Percentiles rank a stretch among this genome's conserved stretches.
Conservation (phyloP, 345 rosid species). For the Rhizophora apiculata region DNA sequence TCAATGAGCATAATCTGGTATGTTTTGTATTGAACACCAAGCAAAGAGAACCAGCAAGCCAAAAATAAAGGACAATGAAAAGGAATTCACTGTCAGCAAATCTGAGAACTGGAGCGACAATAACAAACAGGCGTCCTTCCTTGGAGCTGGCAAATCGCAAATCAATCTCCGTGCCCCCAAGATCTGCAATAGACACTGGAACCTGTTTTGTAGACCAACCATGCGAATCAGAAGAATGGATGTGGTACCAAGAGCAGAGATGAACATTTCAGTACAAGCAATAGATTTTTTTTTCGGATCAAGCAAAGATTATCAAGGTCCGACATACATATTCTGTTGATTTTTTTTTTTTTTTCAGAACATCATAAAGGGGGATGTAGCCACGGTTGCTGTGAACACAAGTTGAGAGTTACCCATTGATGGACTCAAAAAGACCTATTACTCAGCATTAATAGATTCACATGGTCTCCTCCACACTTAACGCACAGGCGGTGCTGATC, state of each 20-base stretch:
- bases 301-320: too few species aligned
- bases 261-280: too few species aligned
- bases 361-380: too few species aligned
- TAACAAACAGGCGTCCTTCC: conserved; percentile 77
- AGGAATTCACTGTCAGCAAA: conserved; percentile 72
- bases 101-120: conserved; percentile 94
- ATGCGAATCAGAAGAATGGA: not conserved
- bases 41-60: not conserved
- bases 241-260: not conserved
- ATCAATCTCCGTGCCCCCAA: conserved; percentile 96
- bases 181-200: conserved; percentile 94
- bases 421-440: too few species aligned
- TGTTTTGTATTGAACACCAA: not conserved
- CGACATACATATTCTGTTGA: too few species aligned
- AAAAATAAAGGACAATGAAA: not conserved
- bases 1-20: not conserved
- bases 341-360: too few species aligned
- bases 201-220: conserved; percentile 41
- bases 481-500: too few species aligned
- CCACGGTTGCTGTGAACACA: too few species aligned
- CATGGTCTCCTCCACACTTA: too few species aligned
- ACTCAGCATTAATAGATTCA: too few species aligned
- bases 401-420: too few species aligned
- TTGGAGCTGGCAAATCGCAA: conserved; percentile 78
- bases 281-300: too few species aligned